These are phyloP conservation scores for Lasiodiplodia hormozganensis DNA, from an alignment of 2,329 filamentous ascomycete species.

Conservation along the genomic window DNA sequence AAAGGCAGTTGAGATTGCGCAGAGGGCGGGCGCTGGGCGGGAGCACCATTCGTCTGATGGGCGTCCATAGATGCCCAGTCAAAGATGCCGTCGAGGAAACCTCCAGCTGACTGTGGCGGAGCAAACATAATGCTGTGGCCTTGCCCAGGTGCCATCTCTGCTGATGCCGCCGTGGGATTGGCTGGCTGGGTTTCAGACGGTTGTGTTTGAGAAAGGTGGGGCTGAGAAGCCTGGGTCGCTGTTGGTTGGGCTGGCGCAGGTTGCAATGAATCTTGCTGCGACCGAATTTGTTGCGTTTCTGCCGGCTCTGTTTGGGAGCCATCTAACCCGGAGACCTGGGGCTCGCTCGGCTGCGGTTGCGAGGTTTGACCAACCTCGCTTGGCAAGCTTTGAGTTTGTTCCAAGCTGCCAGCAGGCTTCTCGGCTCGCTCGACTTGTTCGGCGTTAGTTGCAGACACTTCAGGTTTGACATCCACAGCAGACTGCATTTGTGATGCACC, in stretches of 20 bases:
- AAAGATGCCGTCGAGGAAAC: conserved; percentile 48
- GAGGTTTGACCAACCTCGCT: neutral
- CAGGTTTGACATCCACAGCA: neutral
- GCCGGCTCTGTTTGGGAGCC: neutral
- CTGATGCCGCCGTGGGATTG: neutral
- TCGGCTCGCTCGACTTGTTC: neutral
- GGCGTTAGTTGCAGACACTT: neutral
- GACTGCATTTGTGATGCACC: neutral
- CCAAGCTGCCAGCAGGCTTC: neutral
- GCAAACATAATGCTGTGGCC: conserved; percentile 41
- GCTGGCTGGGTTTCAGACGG: conserved; percentile 12
- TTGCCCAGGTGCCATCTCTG: conserved; percentile 15
- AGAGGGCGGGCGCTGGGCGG: conserved; percentile 27
- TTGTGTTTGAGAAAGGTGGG: conserved; percentile 14
- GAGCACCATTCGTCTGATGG: conserved; percentile 5
- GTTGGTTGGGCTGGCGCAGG: conserved; percentile 6
- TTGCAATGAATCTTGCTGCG: conserved; percentile 4
- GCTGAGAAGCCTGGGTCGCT: neutral
- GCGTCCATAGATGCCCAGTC: conserved; percentile 39
- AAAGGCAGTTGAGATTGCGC: conserved; percentile 34
- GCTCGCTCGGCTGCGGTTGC: conserved; percentile 29
- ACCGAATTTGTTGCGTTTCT: conserved; percentile 29
- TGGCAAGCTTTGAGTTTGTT: conserved; percentile 10
- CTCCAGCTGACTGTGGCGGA: conserved; percentile 39
- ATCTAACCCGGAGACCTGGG: conserved; percentile 5